Percentiles rank a stretch among this genome's conserved stretches.
phyloP scores from a whole-genome alignment of 495 filamentous ascomycete genomes.

The Hypoxylon fuscum region DNA sequence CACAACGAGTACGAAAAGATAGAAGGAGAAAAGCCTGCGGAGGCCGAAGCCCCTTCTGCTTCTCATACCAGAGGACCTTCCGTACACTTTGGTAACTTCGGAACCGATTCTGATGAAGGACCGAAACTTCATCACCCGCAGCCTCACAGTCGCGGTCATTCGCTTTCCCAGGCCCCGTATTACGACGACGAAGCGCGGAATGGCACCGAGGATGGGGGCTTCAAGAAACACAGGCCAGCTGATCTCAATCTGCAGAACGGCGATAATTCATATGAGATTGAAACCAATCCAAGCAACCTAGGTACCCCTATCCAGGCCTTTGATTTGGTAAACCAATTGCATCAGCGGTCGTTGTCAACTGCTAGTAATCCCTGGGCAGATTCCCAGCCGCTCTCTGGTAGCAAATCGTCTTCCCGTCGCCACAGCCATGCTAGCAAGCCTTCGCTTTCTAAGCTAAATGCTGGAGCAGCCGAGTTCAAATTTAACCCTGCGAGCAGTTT shows the following conservation, averaged over 20 bases:
- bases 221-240: conserved; percentile 44
- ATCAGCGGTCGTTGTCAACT: conserved; percentile 54
- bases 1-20: conserved; percentile 56
- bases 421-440: conserved; percentile 68
- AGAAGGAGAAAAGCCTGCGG: conserved; percentile 26
- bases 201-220: conserved; percentile 46
- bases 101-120: conserved; percentile 53
- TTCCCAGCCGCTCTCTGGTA: conserved; percentile 46
- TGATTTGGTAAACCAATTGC: conserved; percentile 50
- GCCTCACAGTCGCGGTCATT: conserved; percentile 68
- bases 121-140: conserved; percentile 68
- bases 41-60: conserved; percentile 28
- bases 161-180: conserved; percentile 63
- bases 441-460: conserved; percentile 82
- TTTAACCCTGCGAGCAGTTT: conserved; percentile 74
- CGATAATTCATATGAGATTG: conserved; percentile 71
- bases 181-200: conserved; percentile 50
- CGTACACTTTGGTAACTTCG: conserved; percentile 57
- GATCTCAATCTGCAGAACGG: conserved; percentile 41
- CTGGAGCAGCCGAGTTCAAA: conserved; percentile 86
- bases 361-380: conserved; percentile 63
- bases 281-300: conserved; percentile 78
- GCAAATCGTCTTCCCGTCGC: conserved; percentile 45
- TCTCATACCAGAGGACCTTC: conserved; percentile 51
- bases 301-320: conserved; percentile 65